These are phyloP conservation scores for Peronospora farinosa DNA, from an alignment of 352 stramenopile genomes.

Conservation along the genomic window DNA sequence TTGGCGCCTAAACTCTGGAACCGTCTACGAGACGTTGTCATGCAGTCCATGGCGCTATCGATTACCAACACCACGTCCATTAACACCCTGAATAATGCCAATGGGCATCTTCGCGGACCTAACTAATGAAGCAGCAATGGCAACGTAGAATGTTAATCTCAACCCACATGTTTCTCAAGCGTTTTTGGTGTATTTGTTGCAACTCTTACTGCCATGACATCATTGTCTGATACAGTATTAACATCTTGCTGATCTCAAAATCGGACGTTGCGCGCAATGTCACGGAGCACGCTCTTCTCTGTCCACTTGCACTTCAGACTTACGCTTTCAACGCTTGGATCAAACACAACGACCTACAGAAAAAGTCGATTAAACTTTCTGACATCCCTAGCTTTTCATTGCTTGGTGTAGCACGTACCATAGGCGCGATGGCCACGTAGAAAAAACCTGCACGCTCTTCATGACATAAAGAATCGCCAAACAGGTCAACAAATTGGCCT, in stretches of 20 bases:
- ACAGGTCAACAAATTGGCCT: conserved; percentile 53
- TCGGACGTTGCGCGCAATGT: conserved; percentile 64
- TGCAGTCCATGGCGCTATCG: conserved; percentile 75
- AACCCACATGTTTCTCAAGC: neutral
- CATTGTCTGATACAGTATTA: neutral
- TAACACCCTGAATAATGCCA: conserved; percentile 48
- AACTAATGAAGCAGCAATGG: conserved; percentile 14
- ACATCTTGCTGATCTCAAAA: neutral
- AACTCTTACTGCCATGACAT: neutral
- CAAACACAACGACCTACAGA: conserved; percentile 52
- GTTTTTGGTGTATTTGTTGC: neutral
- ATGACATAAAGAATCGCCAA: conserved; percentile 56
- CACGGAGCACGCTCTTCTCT: conserved; percentile 56
- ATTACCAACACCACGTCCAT: conserved; percentile 72
- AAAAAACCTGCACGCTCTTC: conserved; percentile 73
- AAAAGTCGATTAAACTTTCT: neutral
- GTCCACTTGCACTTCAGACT: conserved; percentile 47
- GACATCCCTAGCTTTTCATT: neutral
- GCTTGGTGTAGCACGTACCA: conserved; percentile 35
- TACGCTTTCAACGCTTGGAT: conserved; percentile 51
- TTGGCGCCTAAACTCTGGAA: conserved; percentile 57
- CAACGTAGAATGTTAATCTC: neutral
- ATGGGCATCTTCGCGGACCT: conserved; percentile 9
- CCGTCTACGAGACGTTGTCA: conserved; percentile 72
- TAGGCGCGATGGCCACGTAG: conserved; percentile 46